Base-by-base conservation (phyloP, 441 rosid species). In the Brassica hybrid region DNA sequence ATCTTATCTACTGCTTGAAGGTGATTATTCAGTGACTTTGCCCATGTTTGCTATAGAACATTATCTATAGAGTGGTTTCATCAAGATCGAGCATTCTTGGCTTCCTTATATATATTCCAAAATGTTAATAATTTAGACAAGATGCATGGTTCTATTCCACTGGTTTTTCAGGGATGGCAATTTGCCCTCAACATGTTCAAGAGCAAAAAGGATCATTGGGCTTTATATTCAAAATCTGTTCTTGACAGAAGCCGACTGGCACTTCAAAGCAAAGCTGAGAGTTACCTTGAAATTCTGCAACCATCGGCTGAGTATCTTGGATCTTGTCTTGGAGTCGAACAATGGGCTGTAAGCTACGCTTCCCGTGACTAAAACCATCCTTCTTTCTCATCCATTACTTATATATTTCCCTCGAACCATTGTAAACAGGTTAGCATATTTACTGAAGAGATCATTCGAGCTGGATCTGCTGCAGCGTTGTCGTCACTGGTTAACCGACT, bases 291-390 rank as follows among this genome's bases (percentile, higher is more conserved):
- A 83, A 75, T 94, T 79, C 83, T 96, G 88, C 98, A 96, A 82
- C 97, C 98, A 58, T 96, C 99, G 9, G 99, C 97, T 38, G 94
- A 89, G 79, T 92, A 94, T 85, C 96, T 96, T 74, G 99, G 99
- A 73, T 89, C 93, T 57, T 85, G 85, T 84, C 97, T 96, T 79
- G 89, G 90, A 76, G 94, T 96, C 68, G 97, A 92, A 62, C 86
- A 80, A 58, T 84, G 89, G 89, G 99, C 98, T 78, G 99, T 96
- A 91, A 64, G 99, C 79, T 77, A 75, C 72, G 67, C 60, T 7
- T 73, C 72, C 16, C 77, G 30, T 75, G 61, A 67, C 71, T 65
- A 34, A 68, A 69, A 38, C 62, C 18, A 27, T 38, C 65, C 13
- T 61, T 58, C 71, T 68, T 76, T 75, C 41, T 17, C 16, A 54